These are phyloP conservation scores for Agrocybe pediades DNA, from an alignment of 768 basidiomycete genomes.

Conservation along the genomic window DNA sequence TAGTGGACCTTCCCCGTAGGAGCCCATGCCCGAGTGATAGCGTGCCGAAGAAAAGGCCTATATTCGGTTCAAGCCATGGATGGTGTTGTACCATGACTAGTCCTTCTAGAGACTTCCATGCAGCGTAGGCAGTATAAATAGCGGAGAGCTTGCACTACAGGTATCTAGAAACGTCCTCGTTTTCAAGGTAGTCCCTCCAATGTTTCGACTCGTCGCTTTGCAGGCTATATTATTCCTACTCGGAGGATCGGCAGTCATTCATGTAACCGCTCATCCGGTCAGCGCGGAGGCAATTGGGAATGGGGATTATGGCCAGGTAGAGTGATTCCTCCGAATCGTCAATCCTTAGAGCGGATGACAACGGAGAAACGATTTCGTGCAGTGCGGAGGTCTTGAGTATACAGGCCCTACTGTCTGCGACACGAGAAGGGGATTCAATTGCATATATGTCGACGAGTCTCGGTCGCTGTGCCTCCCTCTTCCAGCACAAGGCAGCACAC, in stretches of 20 bases:
- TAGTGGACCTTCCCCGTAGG: neutral
- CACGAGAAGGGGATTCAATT: neutral
- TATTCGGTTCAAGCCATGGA: neutral
- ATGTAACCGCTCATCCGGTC: neutral
- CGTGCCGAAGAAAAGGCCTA: neutral
- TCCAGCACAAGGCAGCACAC: neutral
- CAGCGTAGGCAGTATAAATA: neutral
- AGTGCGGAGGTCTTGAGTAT: slow-evolving; percentile 2
- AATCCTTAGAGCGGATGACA: neutral
- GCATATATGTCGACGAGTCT: neutral
- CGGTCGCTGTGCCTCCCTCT: neutral
- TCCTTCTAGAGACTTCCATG: neutral
- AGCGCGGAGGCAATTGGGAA: neutral
- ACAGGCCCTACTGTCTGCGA: slow-evolving; percentile 2
- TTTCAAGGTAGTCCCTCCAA: neutral
- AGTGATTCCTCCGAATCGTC: too few relatives aligned
- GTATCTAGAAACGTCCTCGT: neutral
- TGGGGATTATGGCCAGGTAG: neutral
- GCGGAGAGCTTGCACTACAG: too few relatives aligned
- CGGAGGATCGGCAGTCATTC: neutral
- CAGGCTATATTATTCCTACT: neutral
- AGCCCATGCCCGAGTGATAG: neutral
- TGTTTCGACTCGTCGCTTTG: neutral
- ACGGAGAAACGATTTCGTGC: neutral
- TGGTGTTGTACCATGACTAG: neutral